Percentiles rank a stretch among this genome's conserved stretches.
Conservation (phyloP, 495 filamentous ascomycete species). For the Talaromyces nanjingensis region DNA sequence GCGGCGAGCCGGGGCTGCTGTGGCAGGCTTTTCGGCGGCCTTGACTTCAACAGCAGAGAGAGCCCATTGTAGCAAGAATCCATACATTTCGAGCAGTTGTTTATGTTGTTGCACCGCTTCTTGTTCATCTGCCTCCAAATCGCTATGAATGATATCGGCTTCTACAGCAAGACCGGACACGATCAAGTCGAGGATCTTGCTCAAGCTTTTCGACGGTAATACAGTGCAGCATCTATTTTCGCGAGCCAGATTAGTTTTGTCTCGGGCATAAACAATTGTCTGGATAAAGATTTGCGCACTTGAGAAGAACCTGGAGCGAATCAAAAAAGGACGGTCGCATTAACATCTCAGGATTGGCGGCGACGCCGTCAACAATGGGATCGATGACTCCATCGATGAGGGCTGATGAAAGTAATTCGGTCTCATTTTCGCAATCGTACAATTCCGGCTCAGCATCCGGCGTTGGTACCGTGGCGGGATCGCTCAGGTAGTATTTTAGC, state of each 20-base stretch:
- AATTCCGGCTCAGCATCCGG: conserved; percentile 79
- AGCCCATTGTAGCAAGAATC: conserved; percentile 91
- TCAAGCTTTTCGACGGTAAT: conserved; percentile 71
- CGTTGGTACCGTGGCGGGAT: conserved; percentile 76
- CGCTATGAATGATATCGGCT: conserved; percentile 76
- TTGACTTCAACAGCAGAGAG: conserved; percentile 89
- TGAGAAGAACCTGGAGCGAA: conserved; percentile 89
- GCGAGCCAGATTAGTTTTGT: conserved; percentile 37
- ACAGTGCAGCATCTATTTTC: conserved; percentile 72
- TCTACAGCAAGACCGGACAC: conserved; percentile 91
- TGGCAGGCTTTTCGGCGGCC: conserved; percentile 77
- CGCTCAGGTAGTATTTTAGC: conserved; percentile 90
- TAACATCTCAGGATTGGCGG: conserved; percentile 84
- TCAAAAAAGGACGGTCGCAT: conserved; percentile 73
- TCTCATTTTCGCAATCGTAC: conserved; percentile 85
- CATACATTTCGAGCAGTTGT: conserved; percentile 86
- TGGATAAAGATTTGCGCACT: conserved; percentile 51
- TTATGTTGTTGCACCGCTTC: conserved; percentile 82
- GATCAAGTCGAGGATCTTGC: conserved; percentile 89
- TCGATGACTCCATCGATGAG: conserved; percentile 82
- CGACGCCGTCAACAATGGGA: conserved; percentile 87
- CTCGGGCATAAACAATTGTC: conserved; percentile 35
- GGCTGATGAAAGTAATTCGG: conserved; percentile 68
- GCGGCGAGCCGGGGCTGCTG: conserved; percentile 58
- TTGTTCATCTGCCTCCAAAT: conserved; percentile 86